Evolutionary conservation across 345 rosid genomes (phyloP).

Genomic region (Brassica nigra): DNA sequence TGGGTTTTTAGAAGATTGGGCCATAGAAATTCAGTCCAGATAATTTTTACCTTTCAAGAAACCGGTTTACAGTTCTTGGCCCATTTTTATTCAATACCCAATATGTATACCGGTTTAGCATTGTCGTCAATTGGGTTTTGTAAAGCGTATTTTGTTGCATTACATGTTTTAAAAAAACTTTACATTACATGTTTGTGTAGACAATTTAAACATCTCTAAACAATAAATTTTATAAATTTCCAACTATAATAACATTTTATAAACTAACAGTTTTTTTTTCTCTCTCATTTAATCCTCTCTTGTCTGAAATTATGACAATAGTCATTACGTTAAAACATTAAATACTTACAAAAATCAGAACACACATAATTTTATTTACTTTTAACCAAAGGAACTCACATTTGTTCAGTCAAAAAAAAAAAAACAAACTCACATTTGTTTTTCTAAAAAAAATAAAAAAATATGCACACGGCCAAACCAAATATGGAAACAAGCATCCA

Average conservation of each 20-base stretch:
- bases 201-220: background rate
- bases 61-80: background rate
- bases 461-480: background rate
- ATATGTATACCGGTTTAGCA: background rate
- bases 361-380: background rate
- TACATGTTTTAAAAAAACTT: background rate
- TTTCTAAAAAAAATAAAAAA: background rate
- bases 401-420: background rate
- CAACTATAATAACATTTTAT: background rate
- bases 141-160: background rate
- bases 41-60: background rate
- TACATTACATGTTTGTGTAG: background rate
- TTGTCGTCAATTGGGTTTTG: background rate
- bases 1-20: background rate
- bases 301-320: background rate
- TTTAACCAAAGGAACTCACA: background rate
- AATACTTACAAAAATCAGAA: background rate
- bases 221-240: background rate
- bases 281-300: background rate
- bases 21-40: background rate
- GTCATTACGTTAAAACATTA: background rate
- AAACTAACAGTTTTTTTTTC: background rate
- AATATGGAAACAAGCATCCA: conserved; percentile 6
- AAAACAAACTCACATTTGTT: background rate
- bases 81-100: background rate